These are phyloP conservation scores for Claviceps maximensis DNA, from an alignment of 2,329 filamentous ascomycete species.

Conservation along the genomic window DNA sequence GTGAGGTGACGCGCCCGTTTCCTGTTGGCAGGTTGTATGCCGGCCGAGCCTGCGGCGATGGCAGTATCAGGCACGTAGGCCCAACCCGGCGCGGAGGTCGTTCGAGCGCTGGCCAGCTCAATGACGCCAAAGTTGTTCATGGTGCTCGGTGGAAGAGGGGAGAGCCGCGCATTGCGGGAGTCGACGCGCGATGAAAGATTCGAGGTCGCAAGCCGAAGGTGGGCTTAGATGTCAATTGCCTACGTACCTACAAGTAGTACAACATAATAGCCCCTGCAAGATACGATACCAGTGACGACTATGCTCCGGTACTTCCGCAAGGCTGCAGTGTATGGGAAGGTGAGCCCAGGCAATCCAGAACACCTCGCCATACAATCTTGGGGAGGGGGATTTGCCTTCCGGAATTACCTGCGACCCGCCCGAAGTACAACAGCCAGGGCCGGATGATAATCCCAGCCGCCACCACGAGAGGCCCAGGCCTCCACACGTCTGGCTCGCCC, in stretches of 20 bases:
- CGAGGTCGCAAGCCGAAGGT: not conserved
- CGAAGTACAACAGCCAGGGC: not conserved
- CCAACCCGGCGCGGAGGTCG: constrained; percentile 70
- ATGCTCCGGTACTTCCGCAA: too few species aligned
- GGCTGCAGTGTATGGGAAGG: too few species aligned
- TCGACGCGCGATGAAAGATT: not conserved
- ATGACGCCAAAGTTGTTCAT: constrained; percentile 68
- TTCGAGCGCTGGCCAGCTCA: constrained; percentile 60
- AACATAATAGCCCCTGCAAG: too few species aligned
- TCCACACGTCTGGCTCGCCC: too few species aligned
- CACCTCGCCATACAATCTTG: too few species aligned
- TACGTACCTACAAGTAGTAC: too few species aligned
- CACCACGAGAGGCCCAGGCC: not conserved
- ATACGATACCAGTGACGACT: too few species aligned
- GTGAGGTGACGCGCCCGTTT: constrained; percentile 57
- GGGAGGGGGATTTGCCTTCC: too few species aligned
- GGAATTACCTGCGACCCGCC: too few species aligned
- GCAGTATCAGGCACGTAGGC: constrained; percentile 74
- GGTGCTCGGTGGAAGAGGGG: constrained; percentile 2
- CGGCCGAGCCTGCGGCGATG: constrained; percentile 39
- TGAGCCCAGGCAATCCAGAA: too few species aligned
- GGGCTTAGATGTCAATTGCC: too few species aligned
- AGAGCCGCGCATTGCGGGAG: not conserved
- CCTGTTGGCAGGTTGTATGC: constrained; percentile 40
- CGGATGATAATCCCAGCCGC: constrained; percentile 8